Percentiles rank a stretch among this genome's conserved stretches.
Evolutionary conservation across 2,329 filamentous ascomycete genomes (phyloP).

Genomic region (Colletotrichum orbiculare): DNA sequence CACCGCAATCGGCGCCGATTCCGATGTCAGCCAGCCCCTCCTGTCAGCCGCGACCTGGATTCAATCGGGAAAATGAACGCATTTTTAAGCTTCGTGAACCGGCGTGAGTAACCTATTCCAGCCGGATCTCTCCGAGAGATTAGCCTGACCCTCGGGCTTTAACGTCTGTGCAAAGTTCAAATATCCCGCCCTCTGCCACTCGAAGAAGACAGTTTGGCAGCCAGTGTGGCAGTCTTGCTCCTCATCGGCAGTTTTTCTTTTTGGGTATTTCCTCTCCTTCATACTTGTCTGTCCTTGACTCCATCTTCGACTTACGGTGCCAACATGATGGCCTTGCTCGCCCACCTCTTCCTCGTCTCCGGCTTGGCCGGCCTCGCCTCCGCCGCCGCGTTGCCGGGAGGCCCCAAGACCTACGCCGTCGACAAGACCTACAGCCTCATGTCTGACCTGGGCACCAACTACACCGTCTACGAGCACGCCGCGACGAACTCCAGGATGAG

Average conservation of each 20-base stretch:
- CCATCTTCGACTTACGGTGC: not conserved
- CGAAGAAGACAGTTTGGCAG: not conserved
- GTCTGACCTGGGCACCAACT: conserved; percentile 42
- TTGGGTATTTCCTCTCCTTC: not conserved
- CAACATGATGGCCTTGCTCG: conserved; percentile 4
- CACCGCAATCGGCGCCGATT: too few species aligned
- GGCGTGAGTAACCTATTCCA: not conserved
- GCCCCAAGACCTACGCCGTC: conserved; percentile 16
- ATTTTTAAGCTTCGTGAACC: not conserved
- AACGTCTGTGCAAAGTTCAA: conserved; percentile 5
- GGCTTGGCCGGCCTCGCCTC: conserved; percentile 16
- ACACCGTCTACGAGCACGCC: conserved; percentile 60
- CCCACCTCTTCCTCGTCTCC: conserved; percentile 1
- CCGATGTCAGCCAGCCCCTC: too few species aligned
- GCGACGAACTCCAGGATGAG: conserved; percentile 56
- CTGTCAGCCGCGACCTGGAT: too few species aligned
- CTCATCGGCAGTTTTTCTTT: not conserved
- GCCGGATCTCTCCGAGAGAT: not conserved
- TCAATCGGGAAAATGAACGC: too few species aligned
- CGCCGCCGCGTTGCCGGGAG: conserved; percentile 2
- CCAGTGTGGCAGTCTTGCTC: not conserved
- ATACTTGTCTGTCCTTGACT: not conserved
- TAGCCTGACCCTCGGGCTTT: not conserved
- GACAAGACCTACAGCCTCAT: conserved; percentile 35
- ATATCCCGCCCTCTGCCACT: conserved; percentile 15